A percentile compares a stretch with the other conserved stretches of the same genome.
Conservation (phyloP, 352 stramenopile genomes). For the Phytophthora fragariaefolia region DNA sequence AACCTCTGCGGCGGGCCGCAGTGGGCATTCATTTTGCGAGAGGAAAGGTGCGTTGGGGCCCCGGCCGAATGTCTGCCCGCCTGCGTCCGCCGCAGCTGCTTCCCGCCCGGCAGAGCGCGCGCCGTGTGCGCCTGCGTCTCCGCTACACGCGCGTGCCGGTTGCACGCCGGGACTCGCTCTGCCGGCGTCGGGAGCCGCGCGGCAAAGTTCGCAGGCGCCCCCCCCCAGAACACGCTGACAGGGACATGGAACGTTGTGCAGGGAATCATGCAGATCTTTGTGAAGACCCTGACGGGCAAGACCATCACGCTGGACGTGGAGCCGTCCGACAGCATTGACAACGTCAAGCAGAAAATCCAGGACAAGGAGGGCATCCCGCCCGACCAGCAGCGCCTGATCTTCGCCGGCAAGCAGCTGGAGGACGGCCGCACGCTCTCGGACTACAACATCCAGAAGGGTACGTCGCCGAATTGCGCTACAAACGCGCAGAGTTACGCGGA, state of each 20-base stretch:
- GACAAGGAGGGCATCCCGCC: slow-evolving; percentile 99
- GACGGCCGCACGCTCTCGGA: slow-evolving; percentile 94
- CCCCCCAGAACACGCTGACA: no score
- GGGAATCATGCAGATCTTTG: slow-evolving; percentile 96
- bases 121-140: neutral
- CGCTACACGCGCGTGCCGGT: neutral
- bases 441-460: slow-evolving; percentile 95
- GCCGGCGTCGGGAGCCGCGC: no score
- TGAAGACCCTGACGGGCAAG: slow-evolving; percentile 98
- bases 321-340: slow-evolving; percentile 97
- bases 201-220: no score
- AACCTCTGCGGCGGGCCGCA: slow-evolving; percentile 25
- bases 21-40: slow-evolving; percentile 57
- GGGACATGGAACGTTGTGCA: slow-evolving; percentile 5
- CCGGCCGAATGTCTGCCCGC: neutral
- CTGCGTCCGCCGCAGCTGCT: neutral
- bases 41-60: slow-evolving; percentile 55
- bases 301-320: slow-evolving; percentile 98
- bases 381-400: slow-evolving; percentile 99
- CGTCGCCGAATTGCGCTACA: neutral
- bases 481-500: neutral
- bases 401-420: slow-evolving; percentile 99
- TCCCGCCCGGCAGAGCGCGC: neutral
- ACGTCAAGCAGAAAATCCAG: slow-evolving; percentile 99
- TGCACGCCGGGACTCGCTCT: neutral